Percentiles rank a stretch among this genome's conserved stretches.
phyloP scores from a whole-genome alignment of 441 rosid species.

The Pelargonium myrrhifolium region DNA sequence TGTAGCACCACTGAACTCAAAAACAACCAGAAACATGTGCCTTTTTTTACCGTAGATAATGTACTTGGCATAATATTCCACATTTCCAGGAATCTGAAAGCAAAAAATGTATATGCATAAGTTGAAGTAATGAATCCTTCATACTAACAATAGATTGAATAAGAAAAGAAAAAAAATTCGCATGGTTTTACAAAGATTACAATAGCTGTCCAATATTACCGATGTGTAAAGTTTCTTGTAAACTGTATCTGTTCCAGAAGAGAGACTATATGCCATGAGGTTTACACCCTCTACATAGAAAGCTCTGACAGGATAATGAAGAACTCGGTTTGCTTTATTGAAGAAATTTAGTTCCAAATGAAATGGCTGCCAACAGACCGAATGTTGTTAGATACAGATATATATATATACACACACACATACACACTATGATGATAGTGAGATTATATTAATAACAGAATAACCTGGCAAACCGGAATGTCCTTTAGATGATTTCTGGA shows the following conservation, averaged over 20 bases:
- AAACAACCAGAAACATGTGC: constrained; percentile 76
- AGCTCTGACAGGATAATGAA: constrained; percentile 93
- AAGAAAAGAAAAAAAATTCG: not conserved
- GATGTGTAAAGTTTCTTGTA: constrained; percentile 87
- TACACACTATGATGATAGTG: constrained; percentile 1
- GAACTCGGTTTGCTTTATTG: constrained; percentile 83
- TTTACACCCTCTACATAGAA: constrained; percentile 79
- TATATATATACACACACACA: too few species aligned
- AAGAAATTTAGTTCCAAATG: constrained; percentile 98
- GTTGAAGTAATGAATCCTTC: constrained; percentile 1
- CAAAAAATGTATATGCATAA: constrained; percentile 19
- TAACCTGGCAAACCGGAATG: constrained; percentile 87
- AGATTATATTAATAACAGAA: constrained; percentile 18
- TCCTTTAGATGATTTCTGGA: constrained; percentile 73
- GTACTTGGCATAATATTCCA: constrained; percentile 66
- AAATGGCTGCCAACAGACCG: constrained; percentile 65
- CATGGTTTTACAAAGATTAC: not conserved
- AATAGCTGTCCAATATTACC: constrained; percentile 37
- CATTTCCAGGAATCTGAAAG: constrained; percentile 80
- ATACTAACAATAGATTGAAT: not conserved
- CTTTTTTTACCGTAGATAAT: constrained; percentile 70
- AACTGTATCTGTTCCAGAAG: constrained; percentile 69
- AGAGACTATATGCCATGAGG: constrained; percentile 88
- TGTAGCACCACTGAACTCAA: constrained; percentile 78
- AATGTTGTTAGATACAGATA: constrained; percentile 26